phyloP scores from a whole-genome alignment of 305 asterid genomes.

The Fraxinus nigra region DNA sequence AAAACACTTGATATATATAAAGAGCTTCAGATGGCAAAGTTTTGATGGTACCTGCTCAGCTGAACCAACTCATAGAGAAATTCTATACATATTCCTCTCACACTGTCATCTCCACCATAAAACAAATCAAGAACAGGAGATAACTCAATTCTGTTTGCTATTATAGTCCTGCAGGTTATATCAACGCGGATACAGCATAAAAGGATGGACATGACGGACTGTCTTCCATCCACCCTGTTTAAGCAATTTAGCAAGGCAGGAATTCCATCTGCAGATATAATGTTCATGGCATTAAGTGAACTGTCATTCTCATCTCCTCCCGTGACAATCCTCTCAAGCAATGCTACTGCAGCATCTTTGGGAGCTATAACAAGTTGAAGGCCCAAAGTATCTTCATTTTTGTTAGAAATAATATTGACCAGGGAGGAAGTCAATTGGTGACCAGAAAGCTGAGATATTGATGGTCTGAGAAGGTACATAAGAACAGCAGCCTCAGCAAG shows the following conservation, averaged over 20 bases:
- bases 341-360: slow-evolving; percentile 67
- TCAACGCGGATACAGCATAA: slow-evolving; percentile 62
- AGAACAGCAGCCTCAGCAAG: slow-evolving; percentile 69
- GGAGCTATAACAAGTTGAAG: slow-evolving; percentile 51
- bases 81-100: slow-evolving; percentile 60
- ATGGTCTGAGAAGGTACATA: slow-evolving; percentile 54
- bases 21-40: background rate
- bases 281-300: slow-evolving; percentile 33
- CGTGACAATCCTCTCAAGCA: slow-evolving; percentile 61
- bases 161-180: slow-evolving; percentile 45
- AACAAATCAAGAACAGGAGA: slow-evolving; percentile 70
- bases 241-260: slow-evolving; percentile 63
- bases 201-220: slow-evolving; percentile 48
- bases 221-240: slow-evolving; percentile 47
- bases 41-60: slow-evolving; percentile 51
- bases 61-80: slow-evolving; percentile 71
- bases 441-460: slow-evolving; percentile 59
- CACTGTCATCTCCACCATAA: slow-evolving; percentile 64
- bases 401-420: slow-evolving; percentile 45
- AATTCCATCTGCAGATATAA: slow-evolving; percentile 52
- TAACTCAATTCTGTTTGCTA: slow-evolving; percentile 61
- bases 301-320: slow-evolving; percentile 66
- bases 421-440: slow-evolving; percentile 49
- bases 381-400: slow-evolving; percentile 39
- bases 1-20: background rate